phyloP scores from a whole-genome alignment of 768 basidiomycete species.

The Trametes sanguinea region DNA sequence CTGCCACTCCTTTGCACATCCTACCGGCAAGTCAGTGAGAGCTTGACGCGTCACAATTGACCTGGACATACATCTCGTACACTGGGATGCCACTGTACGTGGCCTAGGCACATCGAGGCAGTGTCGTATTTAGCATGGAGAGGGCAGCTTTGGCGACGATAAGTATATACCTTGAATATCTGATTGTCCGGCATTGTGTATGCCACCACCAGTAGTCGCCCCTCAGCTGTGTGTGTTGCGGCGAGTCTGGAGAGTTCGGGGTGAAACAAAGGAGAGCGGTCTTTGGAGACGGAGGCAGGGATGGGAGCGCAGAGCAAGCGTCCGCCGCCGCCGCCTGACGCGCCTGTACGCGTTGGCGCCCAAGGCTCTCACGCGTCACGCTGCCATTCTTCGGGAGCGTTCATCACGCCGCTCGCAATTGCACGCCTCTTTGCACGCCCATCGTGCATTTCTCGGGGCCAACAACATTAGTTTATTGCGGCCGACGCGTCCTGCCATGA shows the following conservation, averaged over 20 bases:
- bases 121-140: constrained; percentile 20
- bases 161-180: constrained; percentile 76
- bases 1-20: constrained; percentile 95
- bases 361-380: constrained; percentile 17
- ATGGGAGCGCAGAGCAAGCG: constrained; percentile 15
- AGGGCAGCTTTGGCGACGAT: background rate
- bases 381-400: constrained; percentile 5
- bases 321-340: constrained; percentile 9
- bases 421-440: background rate
- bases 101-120: constrained; percentile 50
- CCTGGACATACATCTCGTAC: constrained; percentile 77
- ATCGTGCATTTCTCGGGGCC: too few relatives aligned
- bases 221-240: background rate
- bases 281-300: constrained; percentile 2
- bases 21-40: constrained; percentile 42
- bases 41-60: constrained; percentile 18
- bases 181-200: constrained; percentile 73
- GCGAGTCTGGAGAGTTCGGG: background rate
- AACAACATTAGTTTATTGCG: background rate
- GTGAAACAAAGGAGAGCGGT: background rate
- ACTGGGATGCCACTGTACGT: constrained; percentile 93
- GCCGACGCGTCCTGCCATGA: background rate
- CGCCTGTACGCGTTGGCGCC: constrained; percentile 18
- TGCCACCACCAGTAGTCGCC: background rate
- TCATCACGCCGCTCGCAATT: background rate